A percentile compares a stretch with the other conserved stretches of the same genome.
These are phyloP conservation scores for Yarrowia bubula DNA, from an alignment of 805 yeast genomes.

Conservation along the genomic window DNA sequence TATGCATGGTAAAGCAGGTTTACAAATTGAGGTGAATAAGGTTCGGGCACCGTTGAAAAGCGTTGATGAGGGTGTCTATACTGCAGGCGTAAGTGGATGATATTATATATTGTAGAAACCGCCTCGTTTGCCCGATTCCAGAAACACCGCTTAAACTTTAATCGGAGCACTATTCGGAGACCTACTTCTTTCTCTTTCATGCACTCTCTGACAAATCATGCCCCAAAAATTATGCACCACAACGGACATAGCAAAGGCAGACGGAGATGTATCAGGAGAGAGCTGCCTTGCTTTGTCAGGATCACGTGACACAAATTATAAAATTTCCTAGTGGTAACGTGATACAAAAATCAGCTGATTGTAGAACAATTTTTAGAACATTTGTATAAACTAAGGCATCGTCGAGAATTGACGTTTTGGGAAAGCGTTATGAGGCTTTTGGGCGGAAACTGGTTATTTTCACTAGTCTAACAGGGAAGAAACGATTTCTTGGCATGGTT, in stretches of 20 bases:
- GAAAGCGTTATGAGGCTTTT: too few species aligned
- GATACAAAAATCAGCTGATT: too few species aligned
- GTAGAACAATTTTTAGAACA: too few species aligned
- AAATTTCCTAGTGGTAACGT: too few species aligned
- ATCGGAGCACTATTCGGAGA: not conserved
- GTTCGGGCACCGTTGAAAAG: not conserved
- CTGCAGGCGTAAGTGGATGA: not conserved
- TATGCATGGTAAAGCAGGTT: not conserved
- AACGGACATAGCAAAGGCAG: constrained; percentile 2
- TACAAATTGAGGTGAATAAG: not conserved
- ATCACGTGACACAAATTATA: too few species aligned
- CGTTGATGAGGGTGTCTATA: not conserved
- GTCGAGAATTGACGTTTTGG: too few species aligned
- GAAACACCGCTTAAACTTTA: not conserved
- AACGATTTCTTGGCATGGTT: too few species aligned
- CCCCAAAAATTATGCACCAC: not conserved
- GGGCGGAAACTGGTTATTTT: too few species aligned
- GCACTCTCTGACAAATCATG: not conserved
- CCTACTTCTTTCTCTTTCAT: not conserved
- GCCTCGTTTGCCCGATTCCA: too few species aligned
- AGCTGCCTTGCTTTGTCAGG: not conserved
- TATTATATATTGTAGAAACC: not conserved
- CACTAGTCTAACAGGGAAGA: too few species aligned
- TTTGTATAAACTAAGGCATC: too few species aligned
- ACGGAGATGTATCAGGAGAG: not conserved